These are phyloP conservation scores for Zymoseptoria brevis DNA, from an alignment of 2,329 filamentous ascomycete genomes.

Conservation along the genomic window DNA sequence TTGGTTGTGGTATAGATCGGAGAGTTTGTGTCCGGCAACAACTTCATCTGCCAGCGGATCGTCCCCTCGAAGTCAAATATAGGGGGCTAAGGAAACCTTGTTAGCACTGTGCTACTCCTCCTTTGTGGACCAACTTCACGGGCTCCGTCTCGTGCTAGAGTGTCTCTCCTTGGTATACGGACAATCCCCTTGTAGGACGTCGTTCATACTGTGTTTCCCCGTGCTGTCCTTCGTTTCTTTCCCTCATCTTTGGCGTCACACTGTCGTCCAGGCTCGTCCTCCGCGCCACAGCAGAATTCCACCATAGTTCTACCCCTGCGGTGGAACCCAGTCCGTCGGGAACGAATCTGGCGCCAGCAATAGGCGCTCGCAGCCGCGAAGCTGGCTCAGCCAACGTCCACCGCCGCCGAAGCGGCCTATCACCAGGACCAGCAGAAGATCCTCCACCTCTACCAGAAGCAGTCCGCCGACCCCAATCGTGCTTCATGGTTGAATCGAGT, in stretches of 20 bases:
- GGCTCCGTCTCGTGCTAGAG: background rate
- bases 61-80: background rate
- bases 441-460: background rate
- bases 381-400: background rate
- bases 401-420: background rate
- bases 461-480: background rate
- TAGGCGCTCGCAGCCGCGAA: background rate
- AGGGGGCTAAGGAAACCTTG: background rate
- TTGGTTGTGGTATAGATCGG: background rate
- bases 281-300: background rate
- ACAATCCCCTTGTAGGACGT: background rate
- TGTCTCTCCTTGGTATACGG: background rate
- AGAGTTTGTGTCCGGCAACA: background rate
- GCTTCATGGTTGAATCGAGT: constrained; percentile 18
- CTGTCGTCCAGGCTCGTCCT: background rate
- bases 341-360: background rate
- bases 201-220: background rate
- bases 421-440: background rate
- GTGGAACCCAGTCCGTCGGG: background rate
- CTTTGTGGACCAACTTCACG: background rate
- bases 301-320: background rate
- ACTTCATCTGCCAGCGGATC: background rate
- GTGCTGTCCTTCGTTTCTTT: background rate
- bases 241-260: background rate
- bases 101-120: background rate